Evolutionary conservation across 2,329 filamentous ascomycete species (phyloP).

Genomic region (Lithohypha guttulata): DNA sequence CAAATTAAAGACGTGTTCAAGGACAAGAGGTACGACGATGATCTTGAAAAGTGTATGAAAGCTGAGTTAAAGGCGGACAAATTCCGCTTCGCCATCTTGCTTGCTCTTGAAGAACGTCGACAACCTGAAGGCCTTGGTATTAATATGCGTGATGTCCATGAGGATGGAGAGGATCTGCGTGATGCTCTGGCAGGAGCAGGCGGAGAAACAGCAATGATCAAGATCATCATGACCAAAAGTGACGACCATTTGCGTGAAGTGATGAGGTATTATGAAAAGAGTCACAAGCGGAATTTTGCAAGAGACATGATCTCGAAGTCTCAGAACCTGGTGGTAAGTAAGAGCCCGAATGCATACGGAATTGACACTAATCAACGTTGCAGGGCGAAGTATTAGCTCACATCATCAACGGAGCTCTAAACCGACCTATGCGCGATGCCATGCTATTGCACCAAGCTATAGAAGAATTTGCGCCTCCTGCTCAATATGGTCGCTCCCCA

Average conservation of each 20-base stretch:
- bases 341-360: background rate
- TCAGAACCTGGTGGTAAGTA: constrained; percentile 78
- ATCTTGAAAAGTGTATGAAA: constrained; percentile 73
- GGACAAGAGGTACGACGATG: constrained; percentile 84
- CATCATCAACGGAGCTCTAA: constrained; percentile 93
- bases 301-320: constrained; percentile 79
- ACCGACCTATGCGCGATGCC: constrained; percentile 85
- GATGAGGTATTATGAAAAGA: constrained; percentile 62
- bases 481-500: background rate
- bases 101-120: constrained; percentile 68
- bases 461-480: constrained; percentile 51
- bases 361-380: constrained; percentile 9
- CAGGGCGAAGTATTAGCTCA: constrained; percentile 91
- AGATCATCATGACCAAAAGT: constrained; percentile 68
- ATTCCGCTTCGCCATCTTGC: constrained; percentile 77
- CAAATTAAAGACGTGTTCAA: constrained; percentile 79
- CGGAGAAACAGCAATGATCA: constrained; percentile 78
- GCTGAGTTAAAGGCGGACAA: constrained; percentile 91
- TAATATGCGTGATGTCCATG: constrained; percentile 51
- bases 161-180: constrained; percentile 64
- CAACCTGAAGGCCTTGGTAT: constrained; percentile 69
- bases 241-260: constrained; percentile 75
- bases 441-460: constrained; percentile 85
- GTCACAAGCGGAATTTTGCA: constrained; percentile 71
- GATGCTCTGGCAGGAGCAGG: constrained; percentile 64